A percentile compares a stretch with the other conserved stretches of the same genome.
These are phyloP conservation scores for Acrocalymma vagum DNA, from an alignment of 2,329 filamentous ascomycete species.

Conservation along the genomic window DNA sequence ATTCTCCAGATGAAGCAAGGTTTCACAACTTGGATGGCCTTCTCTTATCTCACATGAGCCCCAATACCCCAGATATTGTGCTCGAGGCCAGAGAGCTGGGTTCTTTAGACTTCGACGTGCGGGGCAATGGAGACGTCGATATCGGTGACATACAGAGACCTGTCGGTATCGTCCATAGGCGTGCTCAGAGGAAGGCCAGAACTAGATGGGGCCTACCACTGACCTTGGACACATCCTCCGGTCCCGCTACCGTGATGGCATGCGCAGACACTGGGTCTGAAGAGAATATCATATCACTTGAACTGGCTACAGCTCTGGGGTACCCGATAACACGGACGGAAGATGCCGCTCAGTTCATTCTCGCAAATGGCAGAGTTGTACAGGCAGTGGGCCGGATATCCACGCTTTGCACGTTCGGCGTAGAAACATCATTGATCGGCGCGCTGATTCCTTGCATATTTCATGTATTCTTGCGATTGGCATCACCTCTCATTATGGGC, in stretches of 20 bases:
- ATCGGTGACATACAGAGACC: too few relatives aligned
- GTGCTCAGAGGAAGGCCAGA: too few relatives aligned
- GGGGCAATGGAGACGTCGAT: too few relatives aligned
- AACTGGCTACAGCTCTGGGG: conserved; percentile 7
- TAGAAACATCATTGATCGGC: neutral
- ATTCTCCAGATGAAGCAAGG: too few relatives aligned
- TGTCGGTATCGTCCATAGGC: too few relatives aligned
- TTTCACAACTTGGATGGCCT: too few relatives aligned
- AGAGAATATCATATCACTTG: conserved; percentile 15
- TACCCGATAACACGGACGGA: neutral
- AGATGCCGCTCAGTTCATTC: conserved; percentile 3
- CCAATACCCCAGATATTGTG: too few relatives aligned
- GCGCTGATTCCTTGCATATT: conserved; percentile 11
- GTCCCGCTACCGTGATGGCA: conserved; percentile 11
- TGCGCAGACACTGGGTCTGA: conserved; percentile 14
- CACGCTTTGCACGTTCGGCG: conserved; percentile 4
- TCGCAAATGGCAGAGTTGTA: conserved; percentile 11
- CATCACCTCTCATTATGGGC: conserved; percentile 16
- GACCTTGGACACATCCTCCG: neutral
- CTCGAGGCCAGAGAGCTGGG: too few relatives aligned
- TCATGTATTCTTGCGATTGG: conserved; percentile 10
- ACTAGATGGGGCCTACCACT: conserved; percentile 10
- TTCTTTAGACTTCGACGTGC: too few relatives aligned
- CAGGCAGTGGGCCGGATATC: conserved; percentile 6
- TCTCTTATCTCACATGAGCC: too few relatives aligned